Evolutionary conservation across 495 filamentous ascomycete genomes (phyloP).

Genomic region (Lichenothelia convexa): DNA sequence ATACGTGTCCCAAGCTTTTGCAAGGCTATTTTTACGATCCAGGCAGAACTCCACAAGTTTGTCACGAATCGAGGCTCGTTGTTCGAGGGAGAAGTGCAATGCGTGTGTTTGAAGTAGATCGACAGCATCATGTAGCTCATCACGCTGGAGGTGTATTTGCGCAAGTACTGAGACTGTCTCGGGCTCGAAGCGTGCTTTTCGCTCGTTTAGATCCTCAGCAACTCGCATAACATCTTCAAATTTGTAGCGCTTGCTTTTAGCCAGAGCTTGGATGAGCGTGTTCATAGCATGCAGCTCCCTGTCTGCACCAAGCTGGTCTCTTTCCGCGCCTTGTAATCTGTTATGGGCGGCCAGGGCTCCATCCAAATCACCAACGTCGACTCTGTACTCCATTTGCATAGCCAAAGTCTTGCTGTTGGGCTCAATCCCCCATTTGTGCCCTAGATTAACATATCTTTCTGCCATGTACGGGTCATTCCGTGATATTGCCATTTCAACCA

Average conservation of each 20-base stretch:
- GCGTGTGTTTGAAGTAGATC: slow-evolving; percentile 56
- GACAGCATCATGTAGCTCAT: slow-evolving; percentile 54
- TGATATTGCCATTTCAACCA: slow-evolving; percentile 59
- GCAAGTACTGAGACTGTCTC: slow-evolving; percentile 56
- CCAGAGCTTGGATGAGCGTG: slow-evolving; percentile 58
- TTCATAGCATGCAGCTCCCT: slow-evolving; percentile 50
- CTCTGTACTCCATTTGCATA: slow-evolving; percentile 55
- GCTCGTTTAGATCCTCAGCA: slow-evolving; percentile 55
- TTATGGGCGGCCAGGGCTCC: slow-evolving; percentile 46
- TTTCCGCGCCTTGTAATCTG: slow-evolving; percentile 35
- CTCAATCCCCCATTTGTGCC: slow-evolving; percentile 38
- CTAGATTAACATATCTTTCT: slow-evolving; percentile 49
- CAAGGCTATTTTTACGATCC: slow-evolving; percentile 38
- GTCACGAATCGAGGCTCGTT: slow-evolving; percentile 43
- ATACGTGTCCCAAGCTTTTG: slow-evolving; percentile 66
- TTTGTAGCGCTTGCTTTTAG: slow-evolving; percentile 31
- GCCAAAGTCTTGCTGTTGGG: slow-evolving; percentile 48
- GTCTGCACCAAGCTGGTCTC: slow-evolving; percentile 27
- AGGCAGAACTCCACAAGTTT: slow-evolving; percentile 47
- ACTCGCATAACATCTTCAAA: slow-evolving; percentile 54
- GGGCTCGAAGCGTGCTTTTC: slow-evolving; percentile 44
- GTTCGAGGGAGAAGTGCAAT: slow-evolving; percentile 40
- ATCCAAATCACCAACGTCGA: slow-evolving; percentile 48
- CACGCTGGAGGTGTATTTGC: slow-evolving; percentile 47
- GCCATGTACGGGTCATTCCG: slow-evolving; percentile 50